These are phyloP conservation scores for Wickerhamomyces hampshirensis DNA, from an alignment of 805 yeast species.

Conservation along the genomic window DNA sequence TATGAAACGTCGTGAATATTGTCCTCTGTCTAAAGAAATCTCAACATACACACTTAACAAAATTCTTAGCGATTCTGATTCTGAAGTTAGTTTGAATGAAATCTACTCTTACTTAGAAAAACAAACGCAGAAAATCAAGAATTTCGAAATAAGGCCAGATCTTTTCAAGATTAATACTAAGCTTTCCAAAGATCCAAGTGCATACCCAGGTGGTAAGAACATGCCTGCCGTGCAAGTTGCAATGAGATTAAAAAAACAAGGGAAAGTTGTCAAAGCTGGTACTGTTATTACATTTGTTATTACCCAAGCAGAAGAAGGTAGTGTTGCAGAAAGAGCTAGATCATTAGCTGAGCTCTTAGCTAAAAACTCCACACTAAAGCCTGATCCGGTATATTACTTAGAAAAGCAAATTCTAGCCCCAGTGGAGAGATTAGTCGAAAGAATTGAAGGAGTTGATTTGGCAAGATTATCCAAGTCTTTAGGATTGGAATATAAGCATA, in stretches of 20 bases:
- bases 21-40: constrained; percentile 86
- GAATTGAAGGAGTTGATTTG: constrained; percentile 82
- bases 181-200: constrained; percentile 81
- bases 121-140: constrained; percentile 51
- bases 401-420: constrained; percentile 90
- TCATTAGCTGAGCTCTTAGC: constrained; percentile 69
- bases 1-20: constrained; percentile 94
- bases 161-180: constrained; percentile 80
- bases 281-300: constrained; percentile 86
- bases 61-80: constrained; percentile 66
- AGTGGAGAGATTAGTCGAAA: constrained; percentile 78
- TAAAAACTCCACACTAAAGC: constrained; percentile 45
- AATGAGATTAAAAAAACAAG: constrained; percentile 68
- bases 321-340: constrained; percentile 78
- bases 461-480: constrained; percentile 70
- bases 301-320: constrained; percentile 44
- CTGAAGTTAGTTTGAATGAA: constrained; percentile 68
- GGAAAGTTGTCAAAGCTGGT: constrained; percentile 84
- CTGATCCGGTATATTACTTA: constrained; percentile 76
- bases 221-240: constrained; percentile 95
- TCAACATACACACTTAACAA: constrained; percentile 71
- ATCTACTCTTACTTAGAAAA: constrained; percentile 69
- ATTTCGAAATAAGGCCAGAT: constrained; percentile 57
- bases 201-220: constrained; percentile 74
- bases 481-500: constrained; percentile 64